These are phyloP conservation scores for Boeremia exigua DNA, from an alignment of 2,329 filamentous ascomycete species.

Conservation along the genomic window DNA sequence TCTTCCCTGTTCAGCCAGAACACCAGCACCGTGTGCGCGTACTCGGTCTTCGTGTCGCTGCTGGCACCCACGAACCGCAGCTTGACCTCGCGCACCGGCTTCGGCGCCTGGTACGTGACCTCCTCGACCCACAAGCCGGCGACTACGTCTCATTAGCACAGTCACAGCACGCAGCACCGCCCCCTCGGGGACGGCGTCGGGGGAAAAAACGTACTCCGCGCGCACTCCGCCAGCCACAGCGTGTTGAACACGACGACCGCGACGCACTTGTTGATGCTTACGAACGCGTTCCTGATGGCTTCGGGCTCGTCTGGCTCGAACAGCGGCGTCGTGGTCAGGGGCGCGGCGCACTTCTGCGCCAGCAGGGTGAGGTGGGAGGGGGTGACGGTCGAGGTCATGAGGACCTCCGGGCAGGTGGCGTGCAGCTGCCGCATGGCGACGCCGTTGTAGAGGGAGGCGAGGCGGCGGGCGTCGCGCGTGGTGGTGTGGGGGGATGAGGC, in stretches of 20 bases:
- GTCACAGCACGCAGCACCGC: neutral
- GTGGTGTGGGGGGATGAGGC: neutral
- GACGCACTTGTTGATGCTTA: constrained; percentile 2
- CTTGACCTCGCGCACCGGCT: neutral
- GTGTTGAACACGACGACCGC: neutral
- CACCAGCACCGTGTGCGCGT: neutral
- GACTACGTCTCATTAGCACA: neutral
- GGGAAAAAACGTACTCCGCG: neutral
- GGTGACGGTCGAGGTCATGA: neutral
- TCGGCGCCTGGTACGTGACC: neutral
- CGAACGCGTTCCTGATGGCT: neutral
- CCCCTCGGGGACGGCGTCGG: too few species aligned
- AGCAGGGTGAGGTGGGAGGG: neutral
- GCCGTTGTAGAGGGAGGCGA: constrained; percentile 1
- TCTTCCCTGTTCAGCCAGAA: neutral
- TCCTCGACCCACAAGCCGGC: neutral
- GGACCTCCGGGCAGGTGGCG: neutral
- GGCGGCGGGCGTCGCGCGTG: neutral
- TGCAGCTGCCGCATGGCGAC: neutral
- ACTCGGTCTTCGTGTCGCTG: neutral
- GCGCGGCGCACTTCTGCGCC: neutral
- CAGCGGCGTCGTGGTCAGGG: neutral
- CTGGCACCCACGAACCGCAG: neutral
- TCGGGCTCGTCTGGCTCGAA: neutral
- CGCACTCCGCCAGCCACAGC: neutral